Evolutionary conservation across 2,329 filamentous ascomycete genomes (phyloP).

Genomic region (Elsinoe batatas): DNA sequence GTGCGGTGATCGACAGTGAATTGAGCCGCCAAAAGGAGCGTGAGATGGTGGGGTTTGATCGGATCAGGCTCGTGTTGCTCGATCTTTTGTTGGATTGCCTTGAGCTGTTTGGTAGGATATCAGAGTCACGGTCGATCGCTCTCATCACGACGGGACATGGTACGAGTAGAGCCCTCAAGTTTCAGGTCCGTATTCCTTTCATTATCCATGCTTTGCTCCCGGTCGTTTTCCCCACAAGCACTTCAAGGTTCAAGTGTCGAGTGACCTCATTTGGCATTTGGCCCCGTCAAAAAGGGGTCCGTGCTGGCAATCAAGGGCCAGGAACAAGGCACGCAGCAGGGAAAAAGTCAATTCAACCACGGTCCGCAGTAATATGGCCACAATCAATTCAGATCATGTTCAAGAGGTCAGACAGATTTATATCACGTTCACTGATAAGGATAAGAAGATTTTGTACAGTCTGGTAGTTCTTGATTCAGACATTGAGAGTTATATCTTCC

Average conservation of each 20-base stretch:
- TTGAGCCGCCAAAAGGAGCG: conserved; percentile 6
- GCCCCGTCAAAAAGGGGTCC: not conserved
- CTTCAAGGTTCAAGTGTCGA: not conserved
- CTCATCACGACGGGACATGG: too few species aligned
- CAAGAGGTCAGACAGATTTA: not conserved
- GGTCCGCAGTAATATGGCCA: too few species aligned
- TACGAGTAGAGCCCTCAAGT: not conserved
- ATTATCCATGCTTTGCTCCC: not conserved
- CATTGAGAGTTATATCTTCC: not conserved
- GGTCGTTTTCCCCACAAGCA: not conserved
- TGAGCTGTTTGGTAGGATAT: too few species aligned
- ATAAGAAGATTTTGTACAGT: not conserved
- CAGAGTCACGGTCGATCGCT: too few species aligned
- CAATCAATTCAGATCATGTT: too few species aligned
- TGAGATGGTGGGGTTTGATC: not conserved
- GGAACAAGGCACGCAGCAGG: conserved; percentile 4
- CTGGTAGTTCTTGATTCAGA: not conserved
- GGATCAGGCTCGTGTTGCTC: not conserved
- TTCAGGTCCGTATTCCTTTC: not conserved
- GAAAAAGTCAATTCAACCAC: not conserved
- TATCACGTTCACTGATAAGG: not conserved
- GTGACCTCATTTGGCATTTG: conserved; percentile 10
- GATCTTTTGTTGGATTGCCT: not conserved
- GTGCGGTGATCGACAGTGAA: conserved; percentile 2
- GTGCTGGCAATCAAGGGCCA: not conserved